Percentiles rank a stretch among this genome's conserved stretches.
phyloP scores from a whole-genome alignment of 345 rosid species.

The Eucalyptus sp. region DNA sequence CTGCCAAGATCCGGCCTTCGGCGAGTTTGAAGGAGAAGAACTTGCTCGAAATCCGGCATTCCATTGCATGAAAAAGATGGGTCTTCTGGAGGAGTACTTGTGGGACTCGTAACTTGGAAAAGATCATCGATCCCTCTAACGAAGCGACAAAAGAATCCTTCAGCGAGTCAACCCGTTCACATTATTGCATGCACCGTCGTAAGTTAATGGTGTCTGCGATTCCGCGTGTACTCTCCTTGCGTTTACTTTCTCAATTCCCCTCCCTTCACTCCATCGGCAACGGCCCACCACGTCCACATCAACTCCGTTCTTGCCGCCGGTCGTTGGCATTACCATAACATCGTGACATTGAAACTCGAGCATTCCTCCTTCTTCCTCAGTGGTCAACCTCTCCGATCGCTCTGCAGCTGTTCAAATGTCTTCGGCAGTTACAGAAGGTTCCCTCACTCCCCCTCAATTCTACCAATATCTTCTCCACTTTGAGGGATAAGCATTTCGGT shows the following conservation, averaged over 20 bases:
- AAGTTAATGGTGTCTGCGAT: background rate
- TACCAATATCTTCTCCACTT: background rate
- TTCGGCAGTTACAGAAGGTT: background rate
- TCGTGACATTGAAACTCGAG: background rate
- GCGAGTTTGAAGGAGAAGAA: background rate
- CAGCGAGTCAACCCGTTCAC: background rate
- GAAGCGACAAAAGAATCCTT: background rate
- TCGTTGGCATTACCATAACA: background rate
- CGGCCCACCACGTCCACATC: background rate
- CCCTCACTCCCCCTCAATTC: background rate
- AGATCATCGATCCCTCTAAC: background rate
- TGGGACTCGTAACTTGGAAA: background rate
- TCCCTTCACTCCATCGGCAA: background rate
- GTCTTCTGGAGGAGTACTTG: background rate
- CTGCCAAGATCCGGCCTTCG: background rate
- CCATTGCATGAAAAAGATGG: background rate
- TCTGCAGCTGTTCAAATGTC: background rate
- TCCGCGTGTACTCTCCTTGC: background rate
- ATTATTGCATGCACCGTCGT: rapidly evolving
- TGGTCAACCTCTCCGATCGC: background rate
- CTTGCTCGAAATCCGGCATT: too few species aligned
- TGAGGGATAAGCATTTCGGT: background rate
- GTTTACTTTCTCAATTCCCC: background rate
- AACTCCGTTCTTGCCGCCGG: background rate
- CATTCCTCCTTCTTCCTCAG: background rate